Percentiles rank a stretch among this genome's conserved stretches.
phyloP scores from a whole-genome alignment of 169 alveolate species.

The Plasmodium fragile region DNA sequence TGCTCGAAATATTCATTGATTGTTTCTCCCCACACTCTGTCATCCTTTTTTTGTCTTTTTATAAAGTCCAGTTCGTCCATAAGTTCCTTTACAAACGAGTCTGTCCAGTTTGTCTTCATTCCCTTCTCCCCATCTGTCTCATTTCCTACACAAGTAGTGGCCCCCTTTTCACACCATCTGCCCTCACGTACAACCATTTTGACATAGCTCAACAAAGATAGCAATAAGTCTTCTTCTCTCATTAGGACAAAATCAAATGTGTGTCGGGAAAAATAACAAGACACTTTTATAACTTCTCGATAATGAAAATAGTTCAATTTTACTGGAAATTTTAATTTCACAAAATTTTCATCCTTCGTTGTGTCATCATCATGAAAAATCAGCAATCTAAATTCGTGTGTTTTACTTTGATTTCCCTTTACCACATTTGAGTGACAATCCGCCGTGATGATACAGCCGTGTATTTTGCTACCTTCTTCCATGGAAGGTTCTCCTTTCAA shows the following conservation, averaged over 20 bases:
- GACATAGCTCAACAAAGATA: slow-evolving; percentile 31
- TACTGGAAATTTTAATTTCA: slow-evolving; percentile 19
- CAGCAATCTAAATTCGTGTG: slow-evolving; percentile 41
- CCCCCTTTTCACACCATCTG: background rate
- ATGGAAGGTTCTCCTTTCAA: background rate
- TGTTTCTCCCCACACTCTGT: background rate
- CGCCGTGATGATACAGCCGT: slow-evolving; percentile 22
- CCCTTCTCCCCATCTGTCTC: background rate
- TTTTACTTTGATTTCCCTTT: slow-evolving; percentile 34
- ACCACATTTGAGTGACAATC: slow-evolving; percentile 7
- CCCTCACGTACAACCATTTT: background rate
- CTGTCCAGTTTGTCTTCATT: background rate
- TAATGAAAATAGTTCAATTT: slow-evolving; percentile 39
- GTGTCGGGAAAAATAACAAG: slow-evolving; percentile 16
- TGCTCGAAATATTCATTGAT: background rate
- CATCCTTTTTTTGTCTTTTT: background rate
- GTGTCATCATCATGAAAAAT: slow-evolving; percentile 37
- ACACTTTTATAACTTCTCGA: slow-evolving; percentile 38
- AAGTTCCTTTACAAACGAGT: slow-evolving; percentile 33
- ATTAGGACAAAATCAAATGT: slow-evolving; percentile 64
- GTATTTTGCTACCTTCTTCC: background rate
- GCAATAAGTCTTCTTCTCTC: slow-evolving; percentile 41
- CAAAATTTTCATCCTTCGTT: slow-evolving; percentile 48
- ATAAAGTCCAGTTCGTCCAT: slow-evolving; percentile 40
- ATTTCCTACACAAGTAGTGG: background rate